These are phyloP conservation scores for Fraxinus americana DNA, from an alignment of 257 asterid genomes.

Conservation along the genomic window DNA sequence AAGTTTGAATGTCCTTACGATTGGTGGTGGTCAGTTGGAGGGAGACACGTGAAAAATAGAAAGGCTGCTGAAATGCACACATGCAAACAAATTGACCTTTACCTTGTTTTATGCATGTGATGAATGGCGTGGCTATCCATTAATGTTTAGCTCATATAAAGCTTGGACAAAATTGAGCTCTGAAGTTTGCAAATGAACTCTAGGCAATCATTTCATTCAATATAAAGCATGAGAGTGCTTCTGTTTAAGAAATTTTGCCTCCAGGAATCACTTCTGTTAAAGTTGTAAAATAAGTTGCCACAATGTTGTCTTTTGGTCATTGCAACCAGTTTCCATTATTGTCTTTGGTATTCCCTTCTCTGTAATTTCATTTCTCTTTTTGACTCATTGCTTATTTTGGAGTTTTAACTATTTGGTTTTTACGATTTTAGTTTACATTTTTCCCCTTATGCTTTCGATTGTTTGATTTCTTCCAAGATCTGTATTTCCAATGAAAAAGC, in stretches of 20 bases:
- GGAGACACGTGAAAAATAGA: neutral
- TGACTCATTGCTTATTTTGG: constrained; percentile 8
- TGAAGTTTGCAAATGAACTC: constrained; percentile 19
- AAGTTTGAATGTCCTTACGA: constrained; percentile 13
- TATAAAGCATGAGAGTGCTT: constrained; percentile 15
- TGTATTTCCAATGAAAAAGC: neutral
- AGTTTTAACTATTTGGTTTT: neutral
- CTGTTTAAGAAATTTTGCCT: neutral
- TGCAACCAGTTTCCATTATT: neutral
- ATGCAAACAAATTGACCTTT: neutral
- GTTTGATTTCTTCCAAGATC: neutral
- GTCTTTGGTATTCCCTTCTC: neutral
- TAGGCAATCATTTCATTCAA: constrained; percentile 10
- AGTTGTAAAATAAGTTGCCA: constrained; percentile 5
- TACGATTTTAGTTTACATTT: constrained; percentile 9
- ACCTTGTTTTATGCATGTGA: neutral
- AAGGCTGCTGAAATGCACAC: neutral
- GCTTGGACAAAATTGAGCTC: constrained; percentile 11
- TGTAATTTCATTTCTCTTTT: neutral
- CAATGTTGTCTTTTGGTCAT: constrained; percentile 11
- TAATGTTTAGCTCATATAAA: constrained; percentile 3
- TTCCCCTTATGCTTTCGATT: constrained; percentile 11
- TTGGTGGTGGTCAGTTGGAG: neutral
- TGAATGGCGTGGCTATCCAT: neutral
- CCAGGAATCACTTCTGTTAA: constrained; percentile 19